Base-by-base conservation (phyloP, 129 eudicot genomes). In the Artemisia tridentata region DNA sequence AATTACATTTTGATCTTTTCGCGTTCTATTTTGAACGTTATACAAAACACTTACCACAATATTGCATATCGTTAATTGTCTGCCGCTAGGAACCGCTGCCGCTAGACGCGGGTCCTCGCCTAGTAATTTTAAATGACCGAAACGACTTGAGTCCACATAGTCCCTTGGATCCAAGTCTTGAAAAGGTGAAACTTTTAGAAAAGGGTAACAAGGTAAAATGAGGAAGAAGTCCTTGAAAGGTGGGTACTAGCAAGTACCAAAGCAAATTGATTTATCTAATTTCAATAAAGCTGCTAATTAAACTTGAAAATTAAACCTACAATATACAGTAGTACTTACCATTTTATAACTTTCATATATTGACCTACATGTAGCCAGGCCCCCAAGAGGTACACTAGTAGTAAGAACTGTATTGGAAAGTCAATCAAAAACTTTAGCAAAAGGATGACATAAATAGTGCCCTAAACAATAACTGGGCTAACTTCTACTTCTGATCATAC, bases 161-260 rank as follows among this genome's bases (percentile, higher is more conserved):
- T 69, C 63, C 80, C 75, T 77, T 69, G 81, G 76, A 77, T 77
- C 81, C 81, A 71, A 71, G 61, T 63, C 72, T 78, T 78, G 81
- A 78, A 78, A 78, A 78, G 72, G 71, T 65, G 68, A 71, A 78
- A 50, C 77, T 77, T 77, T 69, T 69, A 69, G 71, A 71, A 63
- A 63, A 71, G 81, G 77, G 81, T 72, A 71, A 64, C 64, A 46
- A 17, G 29, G 77, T 78, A 53, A 78, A 71, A 71, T 46, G 67
- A 67, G 38, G 64, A 38, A 56, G 56, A 71, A 17, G 34, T 46
- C 81, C 77, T 71, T 78, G 77, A 64, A 71, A 78, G 54, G 72
- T 63, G 81, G 81, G 34, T 64, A 46, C 68, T 63, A 71, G 55
- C 81, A 78, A 78, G 67, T 78, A 63, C 77, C 77, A 71, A 78